These are phyloP conservation scores for Colletotrichum trifolii DNA, from an alignment of 2,329 filamentous ascomycete species.

Conservation along the genomic window DNA sequence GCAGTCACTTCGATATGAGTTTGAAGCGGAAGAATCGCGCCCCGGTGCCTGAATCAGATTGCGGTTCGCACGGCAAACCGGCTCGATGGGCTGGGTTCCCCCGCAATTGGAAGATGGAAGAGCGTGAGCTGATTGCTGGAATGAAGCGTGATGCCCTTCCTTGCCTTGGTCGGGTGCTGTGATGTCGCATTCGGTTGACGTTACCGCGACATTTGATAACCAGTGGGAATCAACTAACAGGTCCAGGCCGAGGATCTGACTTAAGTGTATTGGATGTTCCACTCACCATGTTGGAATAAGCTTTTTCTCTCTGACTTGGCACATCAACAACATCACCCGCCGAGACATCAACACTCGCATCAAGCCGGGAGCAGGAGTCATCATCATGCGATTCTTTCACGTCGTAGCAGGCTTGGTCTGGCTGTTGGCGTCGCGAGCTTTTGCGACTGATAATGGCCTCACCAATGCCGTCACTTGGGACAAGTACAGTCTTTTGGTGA, in stretches of 20 bases:
- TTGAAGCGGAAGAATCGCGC: conserved; percentile 10
- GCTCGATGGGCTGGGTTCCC: conserved; percentile 16
- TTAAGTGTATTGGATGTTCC: too few species aligned
- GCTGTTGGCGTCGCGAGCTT: conserved; percentile 37
- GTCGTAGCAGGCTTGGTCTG: conserved; percentile 15
- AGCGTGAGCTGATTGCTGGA: conserved; percentile 28
- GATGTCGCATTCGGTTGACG: conserved; percentile 21
- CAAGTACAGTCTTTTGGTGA: conserved; percentile 75
- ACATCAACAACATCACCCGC: conserved; percentile 1
- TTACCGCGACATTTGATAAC: conserved; percentile 13
- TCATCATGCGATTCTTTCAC: conserved; percentile 17
- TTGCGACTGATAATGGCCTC: conserved; percentile 53
- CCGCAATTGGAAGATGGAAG: conserved; percentile 7
- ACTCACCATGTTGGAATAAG: too few species aligned
- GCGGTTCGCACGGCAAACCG: not conserved
- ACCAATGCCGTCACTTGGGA: conserved; percentile 73
- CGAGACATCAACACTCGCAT: conserved; percentile 7
- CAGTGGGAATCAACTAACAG: too few species aligned
- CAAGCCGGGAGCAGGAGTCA: too few species aligned
- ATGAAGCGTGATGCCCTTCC: not conserved
- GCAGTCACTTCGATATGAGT: not conserved
- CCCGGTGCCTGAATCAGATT: not conserved
- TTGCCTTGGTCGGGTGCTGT: not conserved
- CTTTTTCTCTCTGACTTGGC: not conserved
- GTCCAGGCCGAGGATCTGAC: too few species aligned